These are phyloP conservation scores for Linderniella brevidens DNA, from an alignment of 257 asterid species.

Conservation along the genomic window DNA sequence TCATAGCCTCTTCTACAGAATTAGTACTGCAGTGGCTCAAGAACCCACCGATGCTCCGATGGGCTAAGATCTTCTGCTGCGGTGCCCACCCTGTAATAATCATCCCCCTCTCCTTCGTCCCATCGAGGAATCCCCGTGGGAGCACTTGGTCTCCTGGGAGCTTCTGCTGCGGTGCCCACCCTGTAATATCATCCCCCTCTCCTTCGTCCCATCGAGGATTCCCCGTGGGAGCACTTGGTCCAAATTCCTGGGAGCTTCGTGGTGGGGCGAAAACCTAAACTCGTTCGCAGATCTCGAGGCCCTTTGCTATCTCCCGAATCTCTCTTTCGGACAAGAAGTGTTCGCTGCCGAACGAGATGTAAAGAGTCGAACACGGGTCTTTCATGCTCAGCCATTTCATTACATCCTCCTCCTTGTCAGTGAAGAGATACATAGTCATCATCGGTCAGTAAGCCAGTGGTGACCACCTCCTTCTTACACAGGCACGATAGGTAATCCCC, in stretches of 20 bases:
- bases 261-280: background rate
- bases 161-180: no score
- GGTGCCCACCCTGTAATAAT: background rate
- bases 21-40: constrained; percentile 2
- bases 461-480: background rate
- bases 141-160: background rate
- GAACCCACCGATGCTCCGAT: background rate
- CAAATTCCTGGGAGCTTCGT: background rate
- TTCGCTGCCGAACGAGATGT: background rate
- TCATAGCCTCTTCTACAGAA: background rate
- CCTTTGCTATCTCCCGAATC: background rate
- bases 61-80: background rate
- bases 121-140: background rate
- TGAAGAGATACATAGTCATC: no score
- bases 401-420: no score
- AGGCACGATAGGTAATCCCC: background rate
- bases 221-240: background rate
- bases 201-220: background rate
- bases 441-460: no score
- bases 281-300: background rate
- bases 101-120: background rate
- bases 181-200: background rate
- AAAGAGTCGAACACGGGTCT: background rate
- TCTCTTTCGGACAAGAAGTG: background rate
- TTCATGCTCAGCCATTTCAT: no score